These are phyloP conservation scores for Komagataella mondaviorum DNA, from an alignment of 805 yeast species.

Conservation along the genomic window DNA sequence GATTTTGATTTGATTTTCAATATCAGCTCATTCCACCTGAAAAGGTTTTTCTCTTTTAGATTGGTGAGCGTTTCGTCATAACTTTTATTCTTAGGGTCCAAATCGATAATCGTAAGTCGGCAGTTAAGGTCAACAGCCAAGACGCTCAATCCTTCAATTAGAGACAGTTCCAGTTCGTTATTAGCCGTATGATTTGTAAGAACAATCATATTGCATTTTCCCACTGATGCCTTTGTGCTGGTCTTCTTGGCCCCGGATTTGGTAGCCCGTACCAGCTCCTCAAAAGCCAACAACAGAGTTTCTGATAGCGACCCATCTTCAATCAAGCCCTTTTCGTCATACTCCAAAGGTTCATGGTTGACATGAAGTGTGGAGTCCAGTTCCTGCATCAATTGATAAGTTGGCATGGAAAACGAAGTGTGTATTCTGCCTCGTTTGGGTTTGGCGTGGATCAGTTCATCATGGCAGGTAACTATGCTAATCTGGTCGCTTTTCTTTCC, in stretches of 20 bases:
- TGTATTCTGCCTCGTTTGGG: slow-evolving; percentile 9
- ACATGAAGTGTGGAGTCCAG: slow-evolving; percentile 5
- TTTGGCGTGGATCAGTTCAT: slow-evolving; percentile 10
- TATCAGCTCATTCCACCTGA: slow-evolving; percentile 4
- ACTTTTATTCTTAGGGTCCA: background rate
- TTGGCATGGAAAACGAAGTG: slow-evolving; percentile 6
- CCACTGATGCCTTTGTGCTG: background rate
- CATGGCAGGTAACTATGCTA: slow-evolving; percentile 12
- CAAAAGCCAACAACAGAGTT: slow-evolving; percentile 12
- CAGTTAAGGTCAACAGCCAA: background rate
- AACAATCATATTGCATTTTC: slow-evolving; percentile 1
- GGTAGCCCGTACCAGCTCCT: slow-evolving; percentile 4
- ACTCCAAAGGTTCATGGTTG: slow-evolving; percentile 7
- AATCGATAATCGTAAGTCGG: background rate
- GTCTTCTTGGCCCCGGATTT: background rate
- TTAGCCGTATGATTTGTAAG: slow-evolving; percentile 1
- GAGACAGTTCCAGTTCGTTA: background rate
- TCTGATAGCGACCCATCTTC: slow-evolving; percentile 16
- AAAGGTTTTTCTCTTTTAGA: slow-evolving; percentile 2
- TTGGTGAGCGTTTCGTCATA: background rate
- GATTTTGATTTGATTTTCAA: slow-evolving; percentile 2
- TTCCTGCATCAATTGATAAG: slow-evolving; percentile 7
- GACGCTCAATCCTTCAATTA: background rate
- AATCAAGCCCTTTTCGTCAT: background rate
- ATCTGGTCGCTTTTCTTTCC: slow-evolving; percentile 14